Conservation (phyloP, 2,329 filamentous ascomycete genomes). For the Hymenoscyphus scutula region DNA sequence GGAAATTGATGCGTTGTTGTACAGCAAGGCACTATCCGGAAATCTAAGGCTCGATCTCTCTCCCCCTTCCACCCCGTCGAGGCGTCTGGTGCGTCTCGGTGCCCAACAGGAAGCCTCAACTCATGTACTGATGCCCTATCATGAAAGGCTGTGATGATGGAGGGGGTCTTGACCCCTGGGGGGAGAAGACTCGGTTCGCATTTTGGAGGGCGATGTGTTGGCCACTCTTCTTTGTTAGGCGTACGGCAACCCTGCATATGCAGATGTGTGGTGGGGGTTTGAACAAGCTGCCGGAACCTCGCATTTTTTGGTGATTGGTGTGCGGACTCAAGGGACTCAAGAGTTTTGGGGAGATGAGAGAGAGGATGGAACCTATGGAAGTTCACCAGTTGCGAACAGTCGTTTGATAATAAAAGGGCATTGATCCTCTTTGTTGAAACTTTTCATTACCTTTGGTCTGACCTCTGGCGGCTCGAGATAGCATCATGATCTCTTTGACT, state of each 20-base stretch:
- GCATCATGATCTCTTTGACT: not conserved
- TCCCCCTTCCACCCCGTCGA: conserved; percentile 25
- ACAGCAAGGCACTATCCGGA: conserved; percentile 34
- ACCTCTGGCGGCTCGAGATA: not conserved
- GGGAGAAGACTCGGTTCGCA: conserved; percentile 21
- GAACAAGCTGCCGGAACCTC: conserved; percentile 18
- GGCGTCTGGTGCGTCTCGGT: conserved; percentile 30
- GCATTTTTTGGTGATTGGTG: conserved; percentile 19
- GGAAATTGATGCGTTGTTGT: conserved; percentile 51
- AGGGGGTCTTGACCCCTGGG: conserved; percentile 9
- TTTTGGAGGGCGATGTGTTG: conserved; percentile 32
- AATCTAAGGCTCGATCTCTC: conserved; percentile 31
- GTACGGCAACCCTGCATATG: conserved; percentile 29
- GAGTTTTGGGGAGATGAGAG: not conserved
- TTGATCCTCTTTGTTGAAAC: not conserved
- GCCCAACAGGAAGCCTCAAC: conserved; percentile 32
- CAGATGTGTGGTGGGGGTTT: conserved; percentile 27
- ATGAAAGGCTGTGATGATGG: conserved; percentile 28
- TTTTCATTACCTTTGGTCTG: not conserved
- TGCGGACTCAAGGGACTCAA: conserved; percentile 7
- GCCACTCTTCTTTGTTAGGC: conserved; percentile 28
- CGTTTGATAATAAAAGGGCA: not conserved
- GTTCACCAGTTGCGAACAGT: not conserved
- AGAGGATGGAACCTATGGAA: not conserved
- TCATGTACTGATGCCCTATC: conserved; percentile 34